Evolutionary conservation across 2,329 filamentous ascomycete species (phyloP).

Genomic region (Fusarium sp.): DNA sequence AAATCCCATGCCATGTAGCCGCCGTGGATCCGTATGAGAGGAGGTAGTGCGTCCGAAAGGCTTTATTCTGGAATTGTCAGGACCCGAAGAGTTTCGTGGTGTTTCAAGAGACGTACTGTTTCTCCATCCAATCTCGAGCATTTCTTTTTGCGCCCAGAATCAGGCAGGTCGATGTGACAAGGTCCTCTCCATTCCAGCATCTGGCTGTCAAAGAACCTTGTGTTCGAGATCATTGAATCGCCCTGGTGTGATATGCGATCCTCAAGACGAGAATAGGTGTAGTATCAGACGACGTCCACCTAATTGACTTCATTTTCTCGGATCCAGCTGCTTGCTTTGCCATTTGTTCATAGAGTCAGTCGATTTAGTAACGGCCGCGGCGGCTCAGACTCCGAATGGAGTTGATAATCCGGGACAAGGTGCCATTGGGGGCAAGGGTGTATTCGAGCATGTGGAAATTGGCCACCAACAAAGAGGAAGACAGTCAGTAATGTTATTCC

Average conservation of each 20-base stretch:
- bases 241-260: background rate
- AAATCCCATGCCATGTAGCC: background rate
- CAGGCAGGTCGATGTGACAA: background rate
- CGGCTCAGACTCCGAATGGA: conserved; percentile 7
- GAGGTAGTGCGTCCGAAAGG: background rate
- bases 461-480: conserved; percentile 1
- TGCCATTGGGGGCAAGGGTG: conserved; percentile 5
- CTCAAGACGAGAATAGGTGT: background rate
- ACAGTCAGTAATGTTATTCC: background rate
- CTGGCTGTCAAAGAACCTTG: background rate
- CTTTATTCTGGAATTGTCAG: conserved; percentile 10
- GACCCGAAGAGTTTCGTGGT: background rate
- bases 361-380: background rate
- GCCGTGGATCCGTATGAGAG: background rate
- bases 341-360: conserved; percentile 13
- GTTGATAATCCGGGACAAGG: conserved; percentile 12
- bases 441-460: conserved; percentile 1
- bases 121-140: background rate
- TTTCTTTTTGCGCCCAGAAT: background rate
- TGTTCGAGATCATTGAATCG: background rate
- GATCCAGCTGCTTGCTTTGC: conserved; percentile 2
- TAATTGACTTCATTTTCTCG: background rate
- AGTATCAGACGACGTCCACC: background rate
- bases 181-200: background rate
- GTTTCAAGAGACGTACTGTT: background rate